These are phyloP conservation scores for Phaseolus lunatus DNA, from an alignment of 306 rosid genomes.

Conservation along the genomic window DNA sequence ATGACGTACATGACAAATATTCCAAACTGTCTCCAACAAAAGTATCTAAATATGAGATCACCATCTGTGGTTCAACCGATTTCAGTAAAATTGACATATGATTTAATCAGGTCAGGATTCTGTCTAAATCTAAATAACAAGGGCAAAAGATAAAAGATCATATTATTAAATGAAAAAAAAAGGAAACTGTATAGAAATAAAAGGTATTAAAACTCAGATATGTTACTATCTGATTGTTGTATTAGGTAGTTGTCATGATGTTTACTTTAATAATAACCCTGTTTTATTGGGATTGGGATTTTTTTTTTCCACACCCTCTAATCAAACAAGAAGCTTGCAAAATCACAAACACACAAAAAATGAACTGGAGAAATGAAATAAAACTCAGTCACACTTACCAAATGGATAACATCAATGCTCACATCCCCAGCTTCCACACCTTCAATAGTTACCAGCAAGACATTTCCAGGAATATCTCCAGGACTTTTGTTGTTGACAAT, in stretches of 20 bases:
- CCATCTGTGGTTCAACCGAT: slow-evolving; percentile 70
- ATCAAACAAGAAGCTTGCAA: slow-evolving; percentile 32
- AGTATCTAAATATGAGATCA: slow-evolving; percentile 76
- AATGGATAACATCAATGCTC: slow-evolving; percentile 91
- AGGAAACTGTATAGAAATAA: neutral
- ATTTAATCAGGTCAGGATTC: slow-evolving; percentile 58
- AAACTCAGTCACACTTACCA: slow-evolving; percentile 60
- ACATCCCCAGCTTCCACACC: slow-evolving; percentile 96
- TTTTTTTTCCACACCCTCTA: neutral
- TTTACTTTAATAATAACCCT: slow-evolving; percentile 29
- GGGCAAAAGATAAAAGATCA: slow-evolving; percentile 28
- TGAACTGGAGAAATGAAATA: slow-evolving; percentile 20
- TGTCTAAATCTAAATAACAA: slow-evolving; percentile 43
- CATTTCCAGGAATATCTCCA: slow-evolving; percentile 94
- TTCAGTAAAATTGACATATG: slow-evolving; percentile 56
- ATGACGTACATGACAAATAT: slow-evolving; percentile 80
- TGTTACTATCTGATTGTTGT: slow-evolving; percentile 10
- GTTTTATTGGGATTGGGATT: slow-evolving; percentile 25
- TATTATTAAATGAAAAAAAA: slow-evolving; percentile 14
- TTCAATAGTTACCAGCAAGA: slow-evolving; percentile 86
- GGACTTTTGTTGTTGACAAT: slow-evolving; percentile 96
- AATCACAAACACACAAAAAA: neutral
- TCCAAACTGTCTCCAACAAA: slow-evolving; percentile 93
- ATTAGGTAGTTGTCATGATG: neutral
- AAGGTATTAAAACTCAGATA: slow-evolving; percentile 32